Percentiles rank a stretch among this genome's conserved stretches.
phyloP scores from a whole-genome alignment of 1,284 basidiomycete genomes.

The Rhodotorula sp. region DNA sequence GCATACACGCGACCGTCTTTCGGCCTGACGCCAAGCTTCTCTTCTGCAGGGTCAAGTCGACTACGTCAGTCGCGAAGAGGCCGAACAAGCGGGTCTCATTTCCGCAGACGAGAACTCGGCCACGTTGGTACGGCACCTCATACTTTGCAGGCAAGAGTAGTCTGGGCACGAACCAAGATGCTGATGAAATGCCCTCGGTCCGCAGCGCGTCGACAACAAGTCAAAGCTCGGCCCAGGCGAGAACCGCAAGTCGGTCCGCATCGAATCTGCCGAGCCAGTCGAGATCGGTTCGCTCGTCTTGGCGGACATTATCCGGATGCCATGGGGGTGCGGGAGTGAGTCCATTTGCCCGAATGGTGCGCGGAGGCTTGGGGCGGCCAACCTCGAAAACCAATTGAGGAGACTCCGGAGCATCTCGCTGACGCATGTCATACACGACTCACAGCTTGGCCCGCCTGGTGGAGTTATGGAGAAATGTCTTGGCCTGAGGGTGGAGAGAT shows the following conservation, averaged over 20 bases:
- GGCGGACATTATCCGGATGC: conserved; percentile 9
- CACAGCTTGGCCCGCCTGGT: conserved; percentile 7
- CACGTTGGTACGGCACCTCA: neutral
- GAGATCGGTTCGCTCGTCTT: conserved; percentile 8
- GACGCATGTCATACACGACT: too few relatives aligned
- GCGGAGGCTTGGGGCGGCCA: too few relatives aligned
- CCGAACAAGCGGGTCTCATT: conserved; percentile 9
- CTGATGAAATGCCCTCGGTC: too few relatives aligned
- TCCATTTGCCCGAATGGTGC: too few relatives aligned
- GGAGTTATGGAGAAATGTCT: neutral
- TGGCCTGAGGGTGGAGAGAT: conserved; percentile 23
- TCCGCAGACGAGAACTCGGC: neutral
- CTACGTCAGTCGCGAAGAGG: conserved; percentile 9
- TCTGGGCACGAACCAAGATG: too few relatives aligned
- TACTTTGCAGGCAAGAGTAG: too few relatives aligned
- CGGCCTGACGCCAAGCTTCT: neutral
- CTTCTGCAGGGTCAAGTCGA: conserved; percentile 1
- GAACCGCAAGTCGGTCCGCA: conserved; percentile 13
- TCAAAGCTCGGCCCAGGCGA: conserved; percentile 7
- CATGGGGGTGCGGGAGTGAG: conserved; percentile 12
- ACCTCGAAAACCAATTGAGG: too few relatives aligned
- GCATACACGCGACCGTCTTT: too few relatives aligned
- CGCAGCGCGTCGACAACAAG: conserved; percentile 20
- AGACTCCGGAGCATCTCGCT: too few relatives aligned
- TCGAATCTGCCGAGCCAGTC: conserved; percentile 7